Evolutionary conservation across 345 rosid species (phyloP).

Genomic region (Corchorus olitorius): DNA sequence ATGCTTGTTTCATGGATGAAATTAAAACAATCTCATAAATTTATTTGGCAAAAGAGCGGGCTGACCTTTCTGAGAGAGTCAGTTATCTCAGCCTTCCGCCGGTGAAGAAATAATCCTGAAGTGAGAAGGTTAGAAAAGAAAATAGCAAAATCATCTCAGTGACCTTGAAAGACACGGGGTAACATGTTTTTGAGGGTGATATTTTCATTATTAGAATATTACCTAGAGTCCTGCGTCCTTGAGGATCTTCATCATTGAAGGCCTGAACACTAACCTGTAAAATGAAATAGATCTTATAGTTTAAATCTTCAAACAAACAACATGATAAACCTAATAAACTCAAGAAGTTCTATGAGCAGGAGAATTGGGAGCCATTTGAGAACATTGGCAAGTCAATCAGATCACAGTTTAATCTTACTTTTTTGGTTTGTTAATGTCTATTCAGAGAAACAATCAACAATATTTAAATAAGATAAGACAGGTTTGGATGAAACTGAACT

Average conservation of each 20-base stretch:
- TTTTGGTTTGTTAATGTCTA: neutral
- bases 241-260: constrained; percentile 94
- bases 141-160: constrained; percentile 17
- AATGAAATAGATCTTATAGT: constrained; percentile 23
- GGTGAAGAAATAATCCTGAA: constrained; percentile 93
- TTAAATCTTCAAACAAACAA: constrained; percentile 18
- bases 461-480: constrained; percentile 4
- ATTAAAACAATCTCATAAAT: constrained; percentile 7
- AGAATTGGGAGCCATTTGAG: constrained; percentile 8
- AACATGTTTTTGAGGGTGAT: neutral
- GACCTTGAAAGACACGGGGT: neutral
- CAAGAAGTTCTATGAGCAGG: constrained; percentile 7
- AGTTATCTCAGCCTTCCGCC: constrained; percentile 81
- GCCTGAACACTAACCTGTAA: constrained; percentile 93
- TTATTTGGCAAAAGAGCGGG: constrained; percentile 15
- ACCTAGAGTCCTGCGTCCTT: constrained; percentile 96
- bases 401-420: neutral
- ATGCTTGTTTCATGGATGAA: neutral
- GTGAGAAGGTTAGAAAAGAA: constrained; percentile 10
- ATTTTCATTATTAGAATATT: constrained; percentile 24
- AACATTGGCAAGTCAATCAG: neutral
- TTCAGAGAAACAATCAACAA: constrained; percentile 1
- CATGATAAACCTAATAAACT: neutral
- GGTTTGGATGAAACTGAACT: neutral
- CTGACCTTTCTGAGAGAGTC: constrained; percentile 80